These are phyloP conservation scores for Solanum rostratum DNA, from an alignment of 257 asterid genomes.

Conservation along the genomic window DNA sequence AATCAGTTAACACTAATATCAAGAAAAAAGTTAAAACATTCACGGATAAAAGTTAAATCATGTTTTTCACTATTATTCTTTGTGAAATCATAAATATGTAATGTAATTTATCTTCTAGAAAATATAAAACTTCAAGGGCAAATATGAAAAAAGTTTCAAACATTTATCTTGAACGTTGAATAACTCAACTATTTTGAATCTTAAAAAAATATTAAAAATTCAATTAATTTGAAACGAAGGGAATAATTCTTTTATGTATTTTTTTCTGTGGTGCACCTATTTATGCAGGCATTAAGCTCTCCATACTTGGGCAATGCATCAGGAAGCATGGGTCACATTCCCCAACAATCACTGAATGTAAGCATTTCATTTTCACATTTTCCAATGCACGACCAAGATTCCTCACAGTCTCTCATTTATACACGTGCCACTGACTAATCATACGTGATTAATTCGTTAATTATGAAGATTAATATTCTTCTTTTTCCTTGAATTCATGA, in stretches of 20 bases:
- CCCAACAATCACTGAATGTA: conserved; percentile 49
- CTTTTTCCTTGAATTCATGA: conserved; percentile 24
- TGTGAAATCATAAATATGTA: too few relatives aligned
- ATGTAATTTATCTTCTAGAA: too few relatives aligned
- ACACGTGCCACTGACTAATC: conserved; percentile 16
- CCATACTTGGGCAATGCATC: conserved; percentile 49
- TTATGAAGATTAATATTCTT: background rate
- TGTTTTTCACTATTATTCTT: too few relatives aligned
- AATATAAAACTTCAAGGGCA: too few relatives aligned
- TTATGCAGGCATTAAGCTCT: conserved; percentile 48
- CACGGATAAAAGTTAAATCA: too few relatives aligned
- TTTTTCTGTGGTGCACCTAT: background rate
- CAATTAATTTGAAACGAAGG: too few relatives aligned
- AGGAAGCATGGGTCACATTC: conserved; percentile 30
- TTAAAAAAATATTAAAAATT: too few relatives aligned
- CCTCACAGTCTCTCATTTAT: conserved; percentile 1
- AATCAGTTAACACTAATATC: background rate
- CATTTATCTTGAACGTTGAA: too few relatives aligned
- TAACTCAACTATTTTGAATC: too few relatives aligned
- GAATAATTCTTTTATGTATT: background rate
- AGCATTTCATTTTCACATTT: conserved; percentile 32
- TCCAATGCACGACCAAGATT: conserved; percentile 33
- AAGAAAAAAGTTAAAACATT: too few relatives aligned
- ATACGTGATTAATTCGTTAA: background rate
- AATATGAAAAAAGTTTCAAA: too few relatives aligned